A percentile compares a stretch with the other conserved stretches of the same genome.
Conservation (phyloP, 805 yeast genomes). For the Saccharomycopsis fibuligera region DNA sequence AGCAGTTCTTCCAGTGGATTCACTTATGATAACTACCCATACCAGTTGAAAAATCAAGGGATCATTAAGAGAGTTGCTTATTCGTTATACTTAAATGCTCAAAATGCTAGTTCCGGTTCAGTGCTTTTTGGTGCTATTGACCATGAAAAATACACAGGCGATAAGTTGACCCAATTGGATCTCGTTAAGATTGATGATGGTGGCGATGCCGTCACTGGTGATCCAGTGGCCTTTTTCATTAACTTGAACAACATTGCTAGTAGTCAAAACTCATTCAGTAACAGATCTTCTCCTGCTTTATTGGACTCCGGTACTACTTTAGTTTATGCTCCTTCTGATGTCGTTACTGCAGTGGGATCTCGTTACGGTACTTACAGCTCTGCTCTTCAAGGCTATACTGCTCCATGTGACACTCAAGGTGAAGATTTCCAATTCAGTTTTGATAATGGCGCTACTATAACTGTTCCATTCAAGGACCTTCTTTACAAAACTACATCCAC, state of each 20-base stretch:
- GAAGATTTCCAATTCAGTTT: conserved; percentile 42
- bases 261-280: conserved; percentile 16
- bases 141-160: conserved; percentile 34
- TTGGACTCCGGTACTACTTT: conserved; percentile 58
- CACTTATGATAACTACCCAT: conserved; percentile 27
- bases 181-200: conserved; percentile 25
- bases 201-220: conserved; percentile 30
- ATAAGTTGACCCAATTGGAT: conserved; percentile 29
- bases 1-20: conserved; percentile 48
- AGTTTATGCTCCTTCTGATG: conserved; percentile 37
- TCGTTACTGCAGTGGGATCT: conserved; percentile 26
- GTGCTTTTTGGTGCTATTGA: conserved; percentile 42
- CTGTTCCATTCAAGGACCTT: conserved; percentile 41
- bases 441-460: conserved; percentile 45
- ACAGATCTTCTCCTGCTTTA: conserved; percentile 31
- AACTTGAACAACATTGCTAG: conserved; percentile 6
- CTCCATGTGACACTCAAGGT: conserved; percentile 37
- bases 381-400: conserved; percentile 37
- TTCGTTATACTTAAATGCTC: conserved; percentile 38
- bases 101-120: conserved; percentile 28
- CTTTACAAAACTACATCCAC: conserved; percentile 21
- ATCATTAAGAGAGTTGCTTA: conserved; percentile 35
- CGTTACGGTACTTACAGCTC: conserved; percentile 30
- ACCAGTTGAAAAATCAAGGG: conserved; percentile 34
- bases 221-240: conserved; percentile 22